phyloP scores from a whole-genome alignment of 2,329 filamentous ascomycete species.

The Ophiognomonia clavigignenti-juglandacearum region DNA sequence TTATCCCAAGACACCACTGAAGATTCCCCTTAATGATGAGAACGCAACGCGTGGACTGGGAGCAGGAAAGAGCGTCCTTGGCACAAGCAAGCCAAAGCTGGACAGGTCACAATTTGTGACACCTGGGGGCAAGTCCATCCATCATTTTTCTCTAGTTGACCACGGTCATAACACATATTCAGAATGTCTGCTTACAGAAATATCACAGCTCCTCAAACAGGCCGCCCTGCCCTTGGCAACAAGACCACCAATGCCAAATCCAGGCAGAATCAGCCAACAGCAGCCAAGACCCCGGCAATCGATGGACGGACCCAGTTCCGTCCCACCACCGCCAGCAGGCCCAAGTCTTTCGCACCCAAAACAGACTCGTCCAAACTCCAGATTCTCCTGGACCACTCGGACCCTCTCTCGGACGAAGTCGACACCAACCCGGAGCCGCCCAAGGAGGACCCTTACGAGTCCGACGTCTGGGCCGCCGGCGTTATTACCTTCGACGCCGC shows the following conservation, averaged over 20 bases:
- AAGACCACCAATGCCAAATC: slow-evolving; percentile 96
- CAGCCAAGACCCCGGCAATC: slow-evolving; percentile 44
- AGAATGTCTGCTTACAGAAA: slow-evolving; percentile 4
- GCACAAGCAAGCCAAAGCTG: slow-evolving; percentile 11
- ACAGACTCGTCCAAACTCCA: slow-evolving; percentile 56
- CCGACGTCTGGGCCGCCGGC: slow-evolving; percentile 59
- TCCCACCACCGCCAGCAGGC: slow-evolving; percentile 53
- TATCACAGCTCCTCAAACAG: slow-evolving; percentile 51
- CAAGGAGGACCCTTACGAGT: slow-evolving; percentile 58
- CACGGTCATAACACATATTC: background rate
- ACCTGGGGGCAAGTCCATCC: slow-evolving; percentile 61
- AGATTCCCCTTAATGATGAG: slow-evolving; percentile 75
- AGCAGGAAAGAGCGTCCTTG: slow-evolving; percentile 51
- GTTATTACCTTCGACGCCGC: slow-evolving; percentile 53
- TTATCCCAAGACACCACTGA: slow-evolving; percentile 78
- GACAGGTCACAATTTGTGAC: slow-evolving; percentile 46
- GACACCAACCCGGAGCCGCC: slow-evolving; percentile 13
- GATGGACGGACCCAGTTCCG: slow-evolving; percentile 57
- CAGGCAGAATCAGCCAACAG: slow-evolving; percentile 60
- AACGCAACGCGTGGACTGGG: slow-evolving; percentile 56
- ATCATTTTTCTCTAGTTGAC: background rate
- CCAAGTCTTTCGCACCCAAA: slow-evolving; percentile 51
- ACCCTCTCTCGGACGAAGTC: slow-evolving; percentile 44
- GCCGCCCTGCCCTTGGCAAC: slow-evolving; percentile 76
- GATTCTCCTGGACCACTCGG: slow-evolving; percentile 49